These are phyloP conservation scores for Penicillium antarcticum DNA, from an alignment of 495 filamentous ascomycete genomes.

Conservation along the genomic window DNA sequence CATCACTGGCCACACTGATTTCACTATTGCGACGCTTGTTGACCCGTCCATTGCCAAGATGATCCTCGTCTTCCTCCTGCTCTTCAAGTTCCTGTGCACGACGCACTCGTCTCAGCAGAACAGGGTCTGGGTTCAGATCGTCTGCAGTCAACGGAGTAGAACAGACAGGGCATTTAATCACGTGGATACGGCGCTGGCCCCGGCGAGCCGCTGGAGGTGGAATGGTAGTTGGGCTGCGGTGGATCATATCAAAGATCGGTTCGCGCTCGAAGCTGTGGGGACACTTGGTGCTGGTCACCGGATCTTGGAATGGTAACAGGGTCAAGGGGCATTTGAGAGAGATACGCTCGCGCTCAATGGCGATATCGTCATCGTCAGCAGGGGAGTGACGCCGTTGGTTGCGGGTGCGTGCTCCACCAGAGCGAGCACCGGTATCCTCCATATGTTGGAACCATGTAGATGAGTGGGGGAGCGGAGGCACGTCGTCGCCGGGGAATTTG, in stretches of 20 bases:
- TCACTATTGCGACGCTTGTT: conserved; percentile 1
- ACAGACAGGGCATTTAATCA: conserved; percentile 51
- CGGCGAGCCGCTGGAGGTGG: conserved; percentile 16
- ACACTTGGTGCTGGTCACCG: conserved; percentile 72
- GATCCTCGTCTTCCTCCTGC: conserved; percentile 38
- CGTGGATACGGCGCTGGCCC: conserved; percentile 17
- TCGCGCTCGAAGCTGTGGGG: conserved; percentile 77
- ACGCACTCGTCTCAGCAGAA: conserved; percentile 39
- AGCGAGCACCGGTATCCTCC: conserved; percentile 33
- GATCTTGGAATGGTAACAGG: conserved; percentile 66
- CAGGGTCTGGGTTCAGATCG: conserved; percentile 42
- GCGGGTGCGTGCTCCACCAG: conserved; percentile 10
- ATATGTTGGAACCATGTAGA: conserved; percentile 68
- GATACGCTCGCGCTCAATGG: conserved; percentile 63
- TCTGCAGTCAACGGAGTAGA: conserved; percentile 31
- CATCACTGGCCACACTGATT: conserved; percentile 23
- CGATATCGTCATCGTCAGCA: conserved; percentile 70
- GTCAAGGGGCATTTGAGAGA: conserved; percentile 82
- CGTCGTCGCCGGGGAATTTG: conserved; percentile 59
- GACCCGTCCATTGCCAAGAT: conserved; percentile 15
- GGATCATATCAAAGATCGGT: conserved; percentile 66
- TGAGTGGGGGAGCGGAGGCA: conserved; percentile 60
- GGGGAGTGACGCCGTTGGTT: conserved; percentile 26
- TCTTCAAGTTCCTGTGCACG: conserved; percentile 31
- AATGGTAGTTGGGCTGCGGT: conserved; percentile 23